Base-by-base conservation (phyloP, 176 grass and related monocot species). In the Chrysopogon serrulatus region DNA sequence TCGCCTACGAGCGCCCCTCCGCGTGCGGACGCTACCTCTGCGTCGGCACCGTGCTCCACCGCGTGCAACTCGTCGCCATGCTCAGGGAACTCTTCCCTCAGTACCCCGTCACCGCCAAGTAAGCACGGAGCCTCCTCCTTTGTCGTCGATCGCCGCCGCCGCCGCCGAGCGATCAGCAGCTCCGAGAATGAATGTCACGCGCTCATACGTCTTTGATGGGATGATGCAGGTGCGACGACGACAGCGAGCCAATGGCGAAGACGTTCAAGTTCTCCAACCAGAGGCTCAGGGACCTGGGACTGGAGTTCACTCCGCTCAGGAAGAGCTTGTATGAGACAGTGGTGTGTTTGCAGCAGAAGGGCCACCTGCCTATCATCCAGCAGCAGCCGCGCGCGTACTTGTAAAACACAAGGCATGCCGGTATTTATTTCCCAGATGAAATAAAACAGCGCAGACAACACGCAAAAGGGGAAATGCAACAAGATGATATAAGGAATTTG, bases 11-110 rank as follows among this genome's bases (percentile, higher is more conserved):
- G 74, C 23, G 30, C 5, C 83, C 78, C 0, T 39, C 4, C 1
- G 86, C 87, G 1, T 18, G 54, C 0, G 87, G 90, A 8, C 79
- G 90, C 0, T 92, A 90, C 79, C 83, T 92, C 56, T 90, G 87
- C 86, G 69, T 92, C 72, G 71, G 59, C 43, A 4, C 63, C 43
- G 90, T 92, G 28, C 67, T 89, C 1, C 90, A 89, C 73, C 87
- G 90, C 47, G 43, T 36, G 0, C 21, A 92, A 7, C 31, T 86
- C 37, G 10, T 86, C 32, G 41, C 19, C 5, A 21, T 89, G 9
- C 86, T 92, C 82, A 37, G 1, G 40, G 73, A 92, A 0, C 77
- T 89, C 30, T 86, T 65, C 79, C 83, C 90, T 1, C 28, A 83
- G 10, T 89, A 89, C 28, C 70, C 76, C 5, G 63, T 83, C 86